These are phyloP conservation scores for Tylopilus felleus DNA, from an alignment of 768 basidiomycete genomes.

Conservation along the genomic window DNA sequence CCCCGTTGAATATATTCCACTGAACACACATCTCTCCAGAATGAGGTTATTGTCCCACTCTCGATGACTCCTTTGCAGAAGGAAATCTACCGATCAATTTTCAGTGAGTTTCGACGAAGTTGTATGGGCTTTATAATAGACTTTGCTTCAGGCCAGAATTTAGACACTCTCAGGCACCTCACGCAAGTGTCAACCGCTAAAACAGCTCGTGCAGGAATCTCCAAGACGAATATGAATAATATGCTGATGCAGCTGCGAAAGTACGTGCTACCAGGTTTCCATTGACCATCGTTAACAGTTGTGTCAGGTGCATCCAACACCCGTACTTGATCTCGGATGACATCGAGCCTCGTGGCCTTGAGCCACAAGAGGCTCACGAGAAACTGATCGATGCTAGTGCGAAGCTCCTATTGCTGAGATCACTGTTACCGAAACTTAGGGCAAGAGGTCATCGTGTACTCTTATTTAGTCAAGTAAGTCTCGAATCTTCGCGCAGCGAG, in stretches of 20 bases:
- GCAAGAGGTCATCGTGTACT: constrained; percentile 85
- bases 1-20: neutral
- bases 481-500: neutral
- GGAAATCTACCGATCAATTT: constrained; percentile 81
- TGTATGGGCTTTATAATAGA: constrained; percentile 13
- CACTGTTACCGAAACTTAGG: constrained; percentile 78
- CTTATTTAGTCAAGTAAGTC: constrained; percentile 82
- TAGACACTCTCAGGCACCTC: constrained; percentile 61
- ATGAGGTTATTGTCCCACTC: constrained; percentile 88
- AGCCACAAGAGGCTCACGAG: constrained; percentile 61
- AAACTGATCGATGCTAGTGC: constrained; percentile 80
- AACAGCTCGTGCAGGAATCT: constrained; percentile 26
- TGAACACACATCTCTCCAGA: constrained; percentile 41
- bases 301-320: constrained; percentile 78
- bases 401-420: constrained; percentile 78
- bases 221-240: constrained; percentile 69
- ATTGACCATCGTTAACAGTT: constrained; percentile 1
- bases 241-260: constrained; percentile 86
- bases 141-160: constrained; percentile 57
- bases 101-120: constrained; percentile 46
- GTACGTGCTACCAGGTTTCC: constrained; percentile 39
- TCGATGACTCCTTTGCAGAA: constrained; percentile 85
- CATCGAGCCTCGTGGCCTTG: constrained; percentile 69
- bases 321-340: constrained; percentile 81
- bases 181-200: constrained; percentile 41